Conservation (phyloP, 495 filamentous ascomycete genomes). For the Penicillium soppii region DNA sequence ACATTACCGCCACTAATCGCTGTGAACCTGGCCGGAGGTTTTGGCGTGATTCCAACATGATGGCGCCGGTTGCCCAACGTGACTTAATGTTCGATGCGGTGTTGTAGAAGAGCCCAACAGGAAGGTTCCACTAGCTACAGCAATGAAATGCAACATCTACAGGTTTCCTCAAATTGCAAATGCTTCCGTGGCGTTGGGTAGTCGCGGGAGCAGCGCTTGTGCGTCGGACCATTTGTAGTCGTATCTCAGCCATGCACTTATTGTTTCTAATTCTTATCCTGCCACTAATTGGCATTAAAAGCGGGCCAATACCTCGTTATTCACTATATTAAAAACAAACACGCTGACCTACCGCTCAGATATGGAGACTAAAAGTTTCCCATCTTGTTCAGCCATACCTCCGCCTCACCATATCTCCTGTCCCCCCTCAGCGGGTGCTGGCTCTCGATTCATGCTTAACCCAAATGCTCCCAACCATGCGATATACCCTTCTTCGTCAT, state of each 20-base stretch:
- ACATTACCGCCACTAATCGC: no score
- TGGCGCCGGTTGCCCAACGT: no score
- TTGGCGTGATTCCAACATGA: no score
- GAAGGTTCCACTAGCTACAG: no score
- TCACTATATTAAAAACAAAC: neutral
- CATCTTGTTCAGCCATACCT: neutral
- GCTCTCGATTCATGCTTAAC: neutral
- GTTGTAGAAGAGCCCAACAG: no score
- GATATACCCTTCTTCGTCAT: neutral
- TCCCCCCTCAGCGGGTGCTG: neutral
- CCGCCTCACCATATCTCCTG: no score
- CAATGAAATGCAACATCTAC: no score
- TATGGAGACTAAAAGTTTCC: slow-evolving; percentile 1
- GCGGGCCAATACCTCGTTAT: neutral
- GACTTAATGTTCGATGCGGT: no score
- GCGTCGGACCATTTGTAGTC: neutral
- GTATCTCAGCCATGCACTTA: neutral
- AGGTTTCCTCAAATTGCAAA: neutral
- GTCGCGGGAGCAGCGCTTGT: neutral
- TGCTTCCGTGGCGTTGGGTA: neutral
- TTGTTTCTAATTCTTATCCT: neutral
- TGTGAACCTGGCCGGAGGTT: no score
- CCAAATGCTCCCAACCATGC: neutral
- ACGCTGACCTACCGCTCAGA: neutral
- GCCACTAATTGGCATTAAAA: neutral